Conservation (phyloP, 306 rosid genomes). For the Rosa chinensis region DNA sequence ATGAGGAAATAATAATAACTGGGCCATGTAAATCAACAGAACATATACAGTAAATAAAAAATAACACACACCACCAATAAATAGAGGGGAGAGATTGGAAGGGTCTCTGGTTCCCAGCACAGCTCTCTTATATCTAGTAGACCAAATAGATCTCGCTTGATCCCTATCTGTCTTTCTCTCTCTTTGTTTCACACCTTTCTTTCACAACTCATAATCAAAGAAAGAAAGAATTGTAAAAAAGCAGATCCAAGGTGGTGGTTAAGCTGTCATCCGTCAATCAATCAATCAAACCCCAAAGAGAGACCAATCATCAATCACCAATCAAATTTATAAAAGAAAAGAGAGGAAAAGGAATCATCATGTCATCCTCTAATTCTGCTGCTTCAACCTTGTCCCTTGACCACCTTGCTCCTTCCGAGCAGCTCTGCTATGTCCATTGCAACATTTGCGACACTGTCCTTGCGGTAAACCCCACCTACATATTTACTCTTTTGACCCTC, state of each 20-base stretch:
- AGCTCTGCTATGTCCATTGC: slow-evolving; percentile 98
- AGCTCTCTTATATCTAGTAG: slow-evolving; percentile 45
- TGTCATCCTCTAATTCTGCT: slow-evolving; percentile 72
- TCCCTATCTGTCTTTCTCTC: slow-evolving; percentile 30
- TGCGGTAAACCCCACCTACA: slow-evolving; percentile 50
- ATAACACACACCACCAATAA: slow-evolving; percentile 9
- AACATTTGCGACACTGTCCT: slow-evolving; percentile 93
- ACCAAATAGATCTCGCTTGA: slow-evolving; percentile 36
- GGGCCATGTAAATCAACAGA: not conserved
- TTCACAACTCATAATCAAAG: slow-evolving; percentile 68
- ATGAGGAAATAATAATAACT: not conserved
- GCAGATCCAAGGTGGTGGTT: slow-evolving; percentile 96
- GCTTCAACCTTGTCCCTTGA: slow-evolving; percentile 67
- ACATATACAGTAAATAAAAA: not conserved
- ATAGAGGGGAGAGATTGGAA: slow-evolving; percentile 21
- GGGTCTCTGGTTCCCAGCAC: slow-evolving; percentile 18
- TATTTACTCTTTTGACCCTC: not conserved
- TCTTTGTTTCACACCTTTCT: slow-evolving; percentile 50
- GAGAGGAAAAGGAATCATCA: slow-evolving; percentile 41
- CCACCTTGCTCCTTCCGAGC: slow-evolving; percentile 91
- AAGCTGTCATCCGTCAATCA: slow-evolving; percentile 92
- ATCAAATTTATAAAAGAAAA: slow-evolving; percentile 10
- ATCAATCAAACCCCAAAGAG: slow-evolving; percentile 43
- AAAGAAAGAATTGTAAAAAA: slow-evolving; percentile 25
- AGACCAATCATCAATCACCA: slow-evolving; percentile 86